Evolutionary conservation across 495 filamentous ascomycete species (phyloP).

Genomic region (Hypoxylon trugodes): DNA sequence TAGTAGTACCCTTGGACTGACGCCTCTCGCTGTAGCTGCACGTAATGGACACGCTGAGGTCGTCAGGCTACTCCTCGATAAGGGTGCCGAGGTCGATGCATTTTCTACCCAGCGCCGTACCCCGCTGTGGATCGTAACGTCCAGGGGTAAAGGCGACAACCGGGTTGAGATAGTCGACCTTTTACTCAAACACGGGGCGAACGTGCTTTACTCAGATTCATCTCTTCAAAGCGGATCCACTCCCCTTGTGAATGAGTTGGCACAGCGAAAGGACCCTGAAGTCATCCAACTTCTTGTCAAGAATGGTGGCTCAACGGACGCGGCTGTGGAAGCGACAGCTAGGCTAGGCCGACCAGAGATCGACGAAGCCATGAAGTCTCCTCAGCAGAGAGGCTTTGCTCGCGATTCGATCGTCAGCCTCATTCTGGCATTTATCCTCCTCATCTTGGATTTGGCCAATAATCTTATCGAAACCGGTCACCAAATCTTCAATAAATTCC

Average conservation of each 20-base stretch:
- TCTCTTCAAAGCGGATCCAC: conserved; percentile 16
- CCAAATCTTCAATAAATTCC: conserved; percentile 21
- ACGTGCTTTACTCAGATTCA: conserved; percentile 8
- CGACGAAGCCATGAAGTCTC: conserved; percentile 5
- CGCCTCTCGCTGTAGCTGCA: conserved; percentile 48
- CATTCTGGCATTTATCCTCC: conserved; percentile 19
- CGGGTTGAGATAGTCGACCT: conserved; percentile 15
- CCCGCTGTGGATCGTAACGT: conserved; percentile 18
- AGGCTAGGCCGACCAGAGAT: conserved; percentile 14
- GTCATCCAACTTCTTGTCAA: conserved; percentile 26
- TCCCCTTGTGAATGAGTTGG: conserved; percentile 31
- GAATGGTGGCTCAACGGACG: conserved; percentile 16
- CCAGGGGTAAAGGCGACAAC: conserved; percentile 8
- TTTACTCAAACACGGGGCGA: conserved; percentile 20
- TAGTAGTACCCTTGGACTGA: conserved; percentile 34
- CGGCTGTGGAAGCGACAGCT: not conserved
- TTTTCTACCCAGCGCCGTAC: conserved; percentile 10
- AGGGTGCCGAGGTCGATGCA: conserved; percentile 21
- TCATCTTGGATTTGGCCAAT: conserved; percentile 24
- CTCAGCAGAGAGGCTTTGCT: not conserved
- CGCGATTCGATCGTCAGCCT: conserved; percentile 3
- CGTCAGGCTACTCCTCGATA: conserved; percentile 35
- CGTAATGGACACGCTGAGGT: conserved; percentile 43
- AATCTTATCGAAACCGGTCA: not conserved
- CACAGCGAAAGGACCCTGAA: conserved; percentile 13